Base-by-base conservation (phyloP, 257 asterid genomes). In the Plantago ovata region DNA sequence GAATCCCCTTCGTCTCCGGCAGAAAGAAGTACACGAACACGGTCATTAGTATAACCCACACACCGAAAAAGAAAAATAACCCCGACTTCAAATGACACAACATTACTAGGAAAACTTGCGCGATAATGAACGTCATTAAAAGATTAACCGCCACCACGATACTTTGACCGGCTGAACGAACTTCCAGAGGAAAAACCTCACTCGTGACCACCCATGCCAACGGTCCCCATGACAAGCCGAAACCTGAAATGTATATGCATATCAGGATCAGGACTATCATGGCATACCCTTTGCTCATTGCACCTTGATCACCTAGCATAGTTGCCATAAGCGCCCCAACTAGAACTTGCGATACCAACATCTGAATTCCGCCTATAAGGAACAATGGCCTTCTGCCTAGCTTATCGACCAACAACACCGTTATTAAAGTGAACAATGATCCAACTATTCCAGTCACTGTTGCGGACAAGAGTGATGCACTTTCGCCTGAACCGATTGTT, bases 401-500 rank as follows among this genome's bases (percentile, higher is more conserved):
- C 3, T n/a, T 62, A 39, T 62, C 67, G 14, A 62, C 59, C 42
- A 50, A 3, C 19, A 62, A 10, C 13, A 50, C 24, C 0, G 67
- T 38, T 1, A 62, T 9, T 9, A 38, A 10, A 1, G 40, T 19
- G 39, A 50, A 50, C 9, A 11, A n/a, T 41, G 39, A 20, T 10
- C 52, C 57, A 9, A 49, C 50, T 11, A 50, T n/a, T 38, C 67
- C 67, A 10, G 40, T 38, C 38, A 62, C 67, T 7, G 33, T 39
- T 4, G 67, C 42, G 9, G 67, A 50, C 52, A 62, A 3, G n/a
- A 62, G 67, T 3, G 67, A 62, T 10, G 59, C 59, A 22, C 21
- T 62, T 62, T 50, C 67, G 0, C 67, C 67, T 14, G 67, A 62
- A 22, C 67, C 67, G 38, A 62, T 62, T 9, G 67, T 62, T 15